Evolutionary conservation across 768 basidiomycete genomes (phyloP), one percentile per base, ranked within the genome.

Genomic region (Fomitopsis pulvina): DNA sequence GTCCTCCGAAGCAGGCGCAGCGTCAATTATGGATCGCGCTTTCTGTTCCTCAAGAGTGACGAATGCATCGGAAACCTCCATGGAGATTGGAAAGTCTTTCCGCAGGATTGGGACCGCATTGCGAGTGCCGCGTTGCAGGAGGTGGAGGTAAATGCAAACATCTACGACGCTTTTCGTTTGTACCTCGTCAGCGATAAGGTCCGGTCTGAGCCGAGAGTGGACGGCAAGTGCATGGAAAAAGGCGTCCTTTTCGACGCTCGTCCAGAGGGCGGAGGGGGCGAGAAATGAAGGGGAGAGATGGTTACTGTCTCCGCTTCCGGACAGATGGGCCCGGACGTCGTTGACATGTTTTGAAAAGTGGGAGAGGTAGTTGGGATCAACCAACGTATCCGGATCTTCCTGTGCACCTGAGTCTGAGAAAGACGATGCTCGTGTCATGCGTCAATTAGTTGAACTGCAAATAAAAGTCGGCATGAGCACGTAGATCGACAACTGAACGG

Each of bases 211-310:
- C 22, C 85, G 76, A 18, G 89, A 92, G 64, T 86, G 69, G 1
- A 81, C 63, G 24, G 75, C 66, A 20, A 92, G 64, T 0, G 77
- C 83, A 62, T 79, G 83, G 63, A 91, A 92, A 66, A 92, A 88
- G 0, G 60, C 55, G 24, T 80, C 71, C 53, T 86, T 84, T 59
- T 93, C 91, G n/a, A 66, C 55, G 0, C 73, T 62, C 3, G 83
- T 80, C 90, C 90, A 92, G 51, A 67, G 72, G 32, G 73, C 66
- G 39, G 52, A 51, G 1, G 64, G 62, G 1, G 58, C 45, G 25
- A 59, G 48, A 47, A 54, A 57, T 1, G 66, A 64, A 27, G 76
- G 63, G 18, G 48, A 38, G 50, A 70, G 71, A 67, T 22, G 71
- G 55, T 25, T 66, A 52, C 25, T 58, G 34, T 69, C 58, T 38